Evolutionary conservation across 371 early-diverging fungal genomes (phyloP).

Genomic region (Batkoa obscura): DNA sequence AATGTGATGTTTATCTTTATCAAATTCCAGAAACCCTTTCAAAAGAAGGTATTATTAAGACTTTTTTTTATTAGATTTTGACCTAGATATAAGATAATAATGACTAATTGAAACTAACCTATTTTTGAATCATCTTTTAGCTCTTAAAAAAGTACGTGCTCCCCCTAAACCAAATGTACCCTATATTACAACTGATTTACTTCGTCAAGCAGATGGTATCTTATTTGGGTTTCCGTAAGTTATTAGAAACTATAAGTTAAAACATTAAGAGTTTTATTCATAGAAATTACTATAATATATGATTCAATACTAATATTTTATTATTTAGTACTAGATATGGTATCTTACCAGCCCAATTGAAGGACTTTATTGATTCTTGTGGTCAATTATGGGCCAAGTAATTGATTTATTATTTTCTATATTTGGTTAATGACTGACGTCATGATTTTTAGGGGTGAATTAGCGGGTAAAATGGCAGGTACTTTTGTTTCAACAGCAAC

Average conservation of each 20-base stretch:
- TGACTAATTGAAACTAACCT: not conserved
- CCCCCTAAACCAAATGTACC: conserved; percentile 36
- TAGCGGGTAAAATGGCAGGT: conserved; percentile 51
- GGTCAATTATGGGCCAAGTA: conserved; percentile 16
- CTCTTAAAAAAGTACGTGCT: conserved; percentile 51
- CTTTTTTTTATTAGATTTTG: not conserved
- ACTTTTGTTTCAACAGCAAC: conserved; percentile 51
- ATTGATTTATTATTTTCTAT: not conserved
- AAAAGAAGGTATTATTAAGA: conserved; percentile 13
- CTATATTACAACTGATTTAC: conserved; percentile 24
- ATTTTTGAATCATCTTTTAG: not conserved
- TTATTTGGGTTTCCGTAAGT: conserved; percentile 49
- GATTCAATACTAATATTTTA: not conserved
- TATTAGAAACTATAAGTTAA: too few species aligned
- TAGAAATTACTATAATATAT: not conserved
- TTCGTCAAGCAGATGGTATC: conserved; percentile 51
- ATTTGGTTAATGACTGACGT: not conserved
- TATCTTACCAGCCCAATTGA: conserved; percentile 50
- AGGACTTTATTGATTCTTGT: conserved; percentile 44
- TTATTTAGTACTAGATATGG: conserved; percentile 35
- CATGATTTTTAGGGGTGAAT: conserved; percentile 15
- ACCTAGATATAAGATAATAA: not conserved
- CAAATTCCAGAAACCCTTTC: conserved; percentile 49
- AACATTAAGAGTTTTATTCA: not conserved
- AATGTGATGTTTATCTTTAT: conserved; percentile 36